Conservation (phyloP, 192 early-diverging fungal species). For the Coemansia sp. region DNA sequence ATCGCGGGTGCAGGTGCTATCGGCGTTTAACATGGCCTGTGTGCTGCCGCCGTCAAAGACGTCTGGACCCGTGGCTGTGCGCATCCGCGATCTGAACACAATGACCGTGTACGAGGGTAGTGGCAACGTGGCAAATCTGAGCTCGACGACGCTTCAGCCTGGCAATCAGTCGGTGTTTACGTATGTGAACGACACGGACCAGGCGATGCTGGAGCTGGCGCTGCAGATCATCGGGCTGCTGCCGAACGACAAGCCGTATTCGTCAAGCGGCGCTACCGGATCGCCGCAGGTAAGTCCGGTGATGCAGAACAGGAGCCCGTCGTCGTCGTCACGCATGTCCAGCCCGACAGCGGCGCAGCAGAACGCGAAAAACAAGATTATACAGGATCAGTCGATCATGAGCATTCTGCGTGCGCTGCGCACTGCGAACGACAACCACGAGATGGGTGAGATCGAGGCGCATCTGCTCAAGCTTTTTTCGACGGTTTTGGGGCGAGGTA, state of each 20-base stretch:
- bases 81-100: slow-evolving; percentile 33
- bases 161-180: slow-evolving; percentile 39
- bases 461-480: slow-evolving; percentile 30
- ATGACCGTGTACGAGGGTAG: slow-evolving; percentile 42
- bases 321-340: slow-evolving; percentile 15
- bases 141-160: neutral
- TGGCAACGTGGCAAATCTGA: neutral
- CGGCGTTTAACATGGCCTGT: slow-evolving; percentile 77
- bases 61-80: slow-evolving; percentile 66
- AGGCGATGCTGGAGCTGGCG: slow-evolving; percentile 86
- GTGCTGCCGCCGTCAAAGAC: slow-evolving; percentile 73
- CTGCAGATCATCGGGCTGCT: slow-evolving; percentile 85
- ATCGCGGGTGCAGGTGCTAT: slow-evolving; percentile 74
- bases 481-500: slow-evolving; percentile 14
- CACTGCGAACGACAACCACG: slow-evolving; percentile 18
- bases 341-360: slow-evolving; percentile 9
- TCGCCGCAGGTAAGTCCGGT: slow-evolving; percentile 24
- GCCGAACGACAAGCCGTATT: slow-evolving; percentile 74
- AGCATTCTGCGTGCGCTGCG: slow-evolving; percentile 15
- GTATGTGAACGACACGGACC: slow-evolving; percentile 74
- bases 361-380: slow-evolving; percentile 17
- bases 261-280: slow-evolving; percentile 52
- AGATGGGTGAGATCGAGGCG: slow-evolving; percentile 40
- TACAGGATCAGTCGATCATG: slow-evolving; percentile 17
- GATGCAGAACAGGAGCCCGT: slow-evolving; percentile 18